phyloP scores from a whole-genome alignment of 352 stramenopile species.

The Globisporangium nodosum region DNA sequence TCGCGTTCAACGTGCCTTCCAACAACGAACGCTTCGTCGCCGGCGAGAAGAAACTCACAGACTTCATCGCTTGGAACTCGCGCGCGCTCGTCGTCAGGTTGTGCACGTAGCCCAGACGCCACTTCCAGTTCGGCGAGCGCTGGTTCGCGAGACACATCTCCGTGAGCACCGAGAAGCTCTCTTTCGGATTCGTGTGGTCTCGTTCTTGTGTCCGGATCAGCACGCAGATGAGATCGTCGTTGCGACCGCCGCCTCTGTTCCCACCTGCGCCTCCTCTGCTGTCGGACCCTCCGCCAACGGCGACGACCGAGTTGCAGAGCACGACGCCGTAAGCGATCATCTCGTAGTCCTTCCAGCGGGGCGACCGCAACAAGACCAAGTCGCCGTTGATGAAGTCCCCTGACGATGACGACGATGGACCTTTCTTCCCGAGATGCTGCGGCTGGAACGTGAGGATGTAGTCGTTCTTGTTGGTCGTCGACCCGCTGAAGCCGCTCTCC shows the following conservation, averaged over 20 bases:
- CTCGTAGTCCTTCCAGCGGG: constrained; percentile 52
- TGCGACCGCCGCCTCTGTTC: constrained; percentile 7
- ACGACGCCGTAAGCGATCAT: constrained; percentile 60
- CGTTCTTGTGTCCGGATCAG: constrained; percentile 36
- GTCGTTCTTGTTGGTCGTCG: constrained; percentile 32
- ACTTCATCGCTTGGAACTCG: constrained; percentile 78
- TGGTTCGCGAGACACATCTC: constrained; percentile 73
- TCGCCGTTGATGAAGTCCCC: constrained; percentile 57
- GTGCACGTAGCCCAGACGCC: constrained; percentile 61
- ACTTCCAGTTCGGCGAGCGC: constrained; percentile 43
- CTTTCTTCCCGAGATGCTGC: constrained; percentile 16
- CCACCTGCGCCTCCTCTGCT: constrained; percentile 1
- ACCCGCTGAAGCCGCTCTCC: constrained; percentile 63
- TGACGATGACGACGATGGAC: constrained; percentile 11
- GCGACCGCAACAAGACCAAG: constrained; percentile 52
- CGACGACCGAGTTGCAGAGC: constrained; percentile 63
- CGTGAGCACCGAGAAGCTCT: constrained; percentile 41
- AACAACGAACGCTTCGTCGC: constrained; percentile 51
- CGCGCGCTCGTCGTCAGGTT: constrained; percentile 71
- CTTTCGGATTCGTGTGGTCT: constrained; percentile 18
- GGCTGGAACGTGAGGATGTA: constrained; percentile 59
- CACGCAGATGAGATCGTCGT: constrained; percentile 56
- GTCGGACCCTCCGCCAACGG: constrained; percentile 18
- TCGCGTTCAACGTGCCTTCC: constrained; percentile 29
- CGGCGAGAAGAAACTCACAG: constrained; percentile 42